phyloP scores from a whole-genome alignment of 176 grass and related monocot genomes.

The Carex myosuroides region DNA sequence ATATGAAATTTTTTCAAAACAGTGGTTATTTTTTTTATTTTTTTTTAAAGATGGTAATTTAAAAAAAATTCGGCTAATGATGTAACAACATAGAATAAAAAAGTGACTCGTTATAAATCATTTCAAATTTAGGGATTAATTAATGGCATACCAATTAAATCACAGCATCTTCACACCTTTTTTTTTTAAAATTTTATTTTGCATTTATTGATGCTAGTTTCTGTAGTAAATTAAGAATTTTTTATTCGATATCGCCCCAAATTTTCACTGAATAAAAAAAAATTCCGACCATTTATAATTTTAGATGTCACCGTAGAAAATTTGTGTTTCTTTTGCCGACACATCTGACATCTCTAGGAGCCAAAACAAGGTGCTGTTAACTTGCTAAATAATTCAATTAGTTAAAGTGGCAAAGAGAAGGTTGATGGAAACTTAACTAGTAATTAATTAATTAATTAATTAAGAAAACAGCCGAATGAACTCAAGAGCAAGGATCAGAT shows the following conservation, averaged over 20 bases:
- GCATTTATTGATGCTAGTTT: not conserved
- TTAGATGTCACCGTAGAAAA: not conserved
- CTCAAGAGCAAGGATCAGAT: not conserved
- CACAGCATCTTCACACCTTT: not conserved
- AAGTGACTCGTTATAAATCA: not conserved
- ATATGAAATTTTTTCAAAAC: too few species aligned
- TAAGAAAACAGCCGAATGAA: not conserved
- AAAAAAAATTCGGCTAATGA: not conserved
- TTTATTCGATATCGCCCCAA: too few species aligned
- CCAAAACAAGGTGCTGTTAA: not conserved
- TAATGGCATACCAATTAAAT: not conserved
- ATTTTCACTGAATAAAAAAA: too few species aligned
- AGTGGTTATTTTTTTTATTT: too few species aligned
- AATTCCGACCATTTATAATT: not conserved
- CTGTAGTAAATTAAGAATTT: not conserved
- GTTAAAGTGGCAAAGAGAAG: slow-evolving; percentile 17
- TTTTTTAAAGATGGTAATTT: too few species aligned
- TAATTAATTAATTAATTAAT: not conserved
- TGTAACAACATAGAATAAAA: not conserved
- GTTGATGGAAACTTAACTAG: slow-evolving; percentile 18
- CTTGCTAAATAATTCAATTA: not conserved
- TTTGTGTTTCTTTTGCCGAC: not conserved
- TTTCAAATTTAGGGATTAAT: not conserved
- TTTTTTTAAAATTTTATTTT: too few species aligned
- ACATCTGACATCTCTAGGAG: not conserved